Conservation (phyloP, 2,329 filamentous ascomycete species). For the Lachnellula hyalina region DNA sequence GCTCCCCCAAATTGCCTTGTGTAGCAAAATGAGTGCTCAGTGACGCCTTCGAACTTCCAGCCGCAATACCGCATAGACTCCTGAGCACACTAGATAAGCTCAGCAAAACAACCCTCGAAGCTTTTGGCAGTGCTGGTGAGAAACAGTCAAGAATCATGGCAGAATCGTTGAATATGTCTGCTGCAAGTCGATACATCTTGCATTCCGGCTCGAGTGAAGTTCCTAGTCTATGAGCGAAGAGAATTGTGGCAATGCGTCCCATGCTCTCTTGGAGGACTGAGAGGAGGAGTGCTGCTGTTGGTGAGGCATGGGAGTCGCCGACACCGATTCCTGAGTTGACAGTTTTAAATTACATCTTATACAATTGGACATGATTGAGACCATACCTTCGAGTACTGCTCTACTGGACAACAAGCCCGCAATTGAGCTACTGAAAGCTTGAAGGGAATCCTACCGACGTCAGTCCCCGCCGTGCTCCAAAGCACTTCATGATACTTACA, state of each 20-base stretch:
- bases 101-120: slow-evolving; percentile 50
- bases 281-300: slow-evolving; percentile 60
- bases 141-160: slow-evolving; percentile 67
- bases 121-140: slow-evolving; percentile 57
- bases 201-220: slow-evolving; percentile 66
- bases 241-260: slow-evolving; percentile 61
- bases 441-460: slow-evolving; percentile 48
- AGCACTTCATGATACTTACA: slow-evolving; percentile 40
- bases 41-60: slow-evolving; percentile 83
- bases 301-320: slow-evolving; percentile 58
- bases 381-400: slow-evolving; percentile 59
- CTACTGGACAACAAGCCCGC: slow-evolving; percentile 59
- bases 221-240: slow-evolving; percentile 64
- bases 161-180: slow-evolving; percentile 66
- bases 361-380: neutral
- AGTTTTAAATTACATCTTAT: slow-evolving; percentile 2
- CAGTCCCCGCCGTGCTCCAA: neutral
- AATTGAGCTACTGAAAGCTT: slow-evolving; percentile 61
- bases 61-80: slow-evolving; percentile 81
- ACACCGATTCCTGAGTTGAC: slow-evolving; percentile 53
- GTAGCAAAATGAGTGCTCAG: slow-evolving; percentile 87
- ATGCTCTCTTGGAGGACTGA: slow-evolving; percentile 61
- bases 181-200: slow-evolving; percentile 65
- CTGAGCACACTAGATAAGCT: slow-evolving; percentile 57
- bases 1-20: slow-evolving; percentile 80